Evolutionary conservation across 257 asterid species (phyloP).

Genomic region (Solanum ossicruentum): DNA sequence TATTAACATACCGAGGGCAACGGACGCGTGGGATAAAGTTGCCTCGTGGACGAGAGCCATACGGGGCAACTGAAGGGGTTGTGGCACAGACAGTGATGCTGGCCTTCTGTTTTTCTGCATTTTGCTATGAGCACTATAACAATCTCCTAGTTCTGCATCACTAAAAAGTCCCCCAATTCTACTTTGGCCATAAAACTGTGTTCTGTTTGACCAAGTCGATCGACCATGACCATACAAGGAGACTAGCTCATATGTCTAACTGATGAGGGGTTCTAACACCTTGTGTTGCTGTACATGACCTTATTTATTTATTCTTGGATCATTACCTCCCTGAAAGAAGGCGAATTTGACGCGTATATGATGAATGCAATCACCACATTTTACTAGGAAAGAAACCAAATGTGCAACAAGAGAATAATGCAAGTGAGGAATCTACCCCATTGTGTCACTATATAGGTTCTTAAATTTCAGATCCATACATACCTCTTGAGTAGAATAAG

Average conservation of each 20-base stretch:
- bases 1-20: conserved; percentile 23
- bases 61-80: conserved; percentile 42
- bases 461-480: neutral
- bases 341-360: neutral
- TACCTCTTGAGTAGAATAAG: neutral
- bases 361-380: neutral
- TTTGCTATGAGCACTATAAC: neutral
- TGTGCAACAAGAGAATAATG: neutral
- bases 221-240: neutral
- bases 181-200: neutral
- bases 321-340: neutral
- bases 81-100: conserved; percentile 50
- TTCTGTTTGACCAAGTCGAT: neutral
- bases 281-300: neutral
- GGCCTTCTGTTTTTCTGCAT: conserved; percentile 13
- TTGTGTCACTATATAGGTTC: neutral
- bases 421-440: neutral
- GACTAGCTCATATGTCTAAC: neutral
- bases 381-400: neutral
- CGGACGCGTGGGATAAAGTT: conserved; percentile 12
- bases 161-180: neutral
- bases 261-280: neutral
- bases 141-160: neutral
- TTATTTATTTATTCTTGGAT: neutral
- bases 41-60: conserved; percentile 41